These are phyloP conservation scores for Strigomonas culicis DNA, from an alignment of 208 protist species.

Conservation along the genomic window DNA sequence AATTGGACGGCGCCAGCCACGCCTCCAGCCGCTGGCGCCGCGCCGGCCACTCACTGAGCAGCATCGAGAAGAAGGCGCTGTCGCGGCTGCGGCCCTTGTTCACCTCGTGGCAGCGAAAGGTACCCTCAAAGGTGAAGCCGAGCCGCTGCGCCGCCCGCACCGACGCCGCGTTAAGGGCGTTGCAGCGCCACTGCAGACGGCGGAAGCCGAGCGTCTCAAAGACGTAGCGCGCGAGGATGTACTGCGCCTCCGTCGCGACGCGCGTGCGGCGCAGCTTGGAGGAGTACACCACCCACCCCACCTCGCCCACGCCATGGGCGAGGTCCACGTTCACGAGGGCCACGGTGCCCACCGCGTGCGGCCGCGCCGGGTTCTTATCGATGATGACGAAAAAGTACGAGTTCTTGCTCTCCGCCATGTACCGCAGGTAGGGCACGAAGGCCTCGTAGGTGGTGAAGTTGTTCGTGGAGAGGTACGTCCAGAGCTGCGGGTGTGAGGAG, in stretches of 20 bases:
- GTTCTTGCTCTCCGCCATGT: not conserved
- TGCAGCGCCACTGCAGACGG: not conserved
- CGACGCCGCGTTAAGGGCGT: not conserved
- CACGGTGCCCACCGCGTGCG: not conserved
- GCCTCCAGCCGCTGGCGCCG: not conserved
- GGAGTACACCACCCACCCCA: not conserved
- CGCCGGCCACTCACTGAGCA: not conserved
- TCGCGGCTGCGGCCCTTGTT: not conserved
- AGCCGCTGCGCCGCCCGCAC: not conserved
- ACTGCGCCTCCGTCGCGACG: not conserved
- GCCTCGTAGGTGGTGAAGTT: not conserved
- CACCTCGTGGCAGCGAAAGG: not conserved
- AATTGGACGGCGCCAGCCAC: not conserved
- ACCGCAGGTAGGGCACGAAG: not conserved
- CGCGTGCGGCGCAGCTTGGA: not conserved
- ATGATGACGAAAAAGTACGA: not conserved
- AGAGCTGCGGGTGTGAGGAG: not conserved
- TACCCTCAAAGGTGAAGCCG: not conserved
- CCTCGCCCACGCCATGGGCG: not conserved
- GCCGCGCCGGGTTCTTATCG: not conserved
- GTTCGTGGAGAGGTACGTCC: not conserved
- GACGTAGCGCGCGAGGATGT: not conserved
- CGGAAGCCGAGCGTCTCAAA: not conserved
- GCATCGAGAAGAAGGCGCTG: not conserved
- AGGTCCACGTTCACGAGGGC: not conserved